A percentile compares a stretch with the other conserved stretches of the same genome.
Conservation (phyloP, 352 stramenopile species). For the Phytophthora tubulina region DNA sequence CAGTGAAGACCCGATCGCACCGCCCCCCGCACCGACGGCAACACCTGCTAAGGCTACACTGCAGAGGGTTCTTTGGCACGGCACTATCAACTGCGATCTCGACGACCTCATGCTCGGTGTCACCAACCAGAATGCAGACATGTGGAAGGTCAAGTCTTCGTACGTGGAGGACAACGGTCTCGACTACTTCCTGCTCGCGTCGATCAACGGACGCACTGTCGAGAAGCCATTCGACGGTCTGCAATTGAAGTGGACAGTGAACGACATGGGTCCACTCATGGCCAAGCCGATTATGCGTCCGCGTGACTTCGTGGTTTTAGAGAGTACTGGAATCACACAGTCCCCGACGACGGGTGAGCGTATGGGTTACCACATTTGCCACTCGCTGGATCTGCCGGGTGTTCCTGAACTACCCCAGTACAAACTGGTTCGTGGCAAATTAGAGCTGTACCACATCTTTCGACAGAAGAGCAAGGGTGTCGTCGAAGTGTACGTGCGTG, state of each 20-base stretch:
- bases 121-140: slow-evolving; percentile 44
- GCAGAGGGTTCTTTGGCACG: slow-evolving; percentile 46
- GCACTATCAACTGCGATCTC: slow-evolving; percentile 55
- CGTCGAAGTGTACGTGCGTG: slow-evolving; percentile 54
- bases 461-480: slow-evolving; percentile 46
- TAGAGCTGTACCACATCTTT: slow-evolving; percentile 56
- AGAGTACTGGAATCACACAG: slow-evolving; percentile 52
- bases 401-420: slow-evolving; percentile 40
- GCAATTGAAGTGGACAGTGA: slow-evolving; percentile 51
- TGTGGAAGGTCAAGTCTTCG: slow-evolving; percentile 54
- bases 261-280: slow-evolving; percentile 45
- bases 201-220: slow-evolving; percentile 29
- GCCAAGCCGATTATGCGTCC: slow-evolving; percentile 40
- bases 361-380: slow-evolving; percentile 59
- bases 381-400: slow-evolving; percentile 52
- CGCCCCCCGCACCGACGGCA: slow-evolving; percentile 17
- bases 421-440: slow-evolving; percentile 53
- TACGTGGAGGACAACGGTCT: slow-evolving; percentile 54
- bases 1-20: slow-evolving; percentile 29
- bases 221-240: slow-evolving; percentile 45
- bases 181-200: slow-evolving; percentile 42
- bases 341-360: slow-evolving; percentile 46
- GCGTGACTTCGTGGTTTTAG: slow-evolving; percentile 57
- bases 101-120: slow-evolving; percentile 57
- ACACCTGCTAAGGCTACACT: slow-evolving; percentile 2